Evolutionary conservation across 2,329 filamentous ascomycete genomes (phyloP), one percentile per base, ranked within the genome.

Genomic region (Beauveria bassiana): DNA sequence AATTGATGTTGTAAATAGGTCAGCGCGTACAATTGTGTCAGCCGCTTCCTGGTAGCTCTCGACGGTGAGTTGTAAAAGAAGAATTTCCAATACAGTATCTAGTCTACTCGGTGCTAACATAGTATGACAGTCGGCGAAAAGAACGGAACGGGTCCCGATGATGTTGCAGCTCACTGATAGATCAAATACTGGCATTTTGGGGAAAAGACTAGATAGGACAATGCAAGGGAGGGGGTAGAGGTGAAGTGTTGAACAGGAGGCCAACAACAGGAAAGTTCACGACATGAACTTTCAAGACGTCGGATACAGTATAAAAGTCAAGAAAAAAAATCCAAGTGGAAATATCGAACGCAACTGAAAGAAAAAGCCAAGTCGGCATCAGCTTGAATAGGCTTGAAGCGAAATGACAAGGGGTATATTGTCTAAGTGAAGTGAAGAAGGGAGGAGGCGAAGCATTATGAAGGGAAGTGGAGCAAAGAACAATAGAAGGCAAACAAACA

Each of bases 21-120:
- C 66, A 89, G 89, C 14, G 86, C 84, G 60, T 96, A 96, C 72
- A 96, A 96, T 71, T 93, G 89, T 70, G 90, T 96, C 18, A 92
- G 88, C 72, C 82, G 91, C 34, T 93, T 96, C 67, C 73, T 96
- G 66, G 90, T 96, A 22, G 91, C 91, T 16, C 73, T 96, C 61
- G 87, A 96, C 75, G 89, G 85, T 86, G 75, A 73, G 83, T 76
- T 20, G 34, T 24, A 1, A 16, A 38, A 38, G 34, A 14, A 14
- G 34, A 6, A 38, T 42, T 57, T 31, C 5, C 4, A 8, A 28
- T 53, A 16, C 38, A 31, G 31, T 31, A 28, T 56, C 31, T 24
- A 47, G 5, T 60, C 20, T 31, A 28, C 16, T 3, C 22, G 18
- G 26, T 18, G n/a, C 50, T 49, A 49, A 59, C 22, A 28, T 22